Conservation (phyloP, 305 asterid genomes). For the Stenogyne calaminthoides region DNA sequence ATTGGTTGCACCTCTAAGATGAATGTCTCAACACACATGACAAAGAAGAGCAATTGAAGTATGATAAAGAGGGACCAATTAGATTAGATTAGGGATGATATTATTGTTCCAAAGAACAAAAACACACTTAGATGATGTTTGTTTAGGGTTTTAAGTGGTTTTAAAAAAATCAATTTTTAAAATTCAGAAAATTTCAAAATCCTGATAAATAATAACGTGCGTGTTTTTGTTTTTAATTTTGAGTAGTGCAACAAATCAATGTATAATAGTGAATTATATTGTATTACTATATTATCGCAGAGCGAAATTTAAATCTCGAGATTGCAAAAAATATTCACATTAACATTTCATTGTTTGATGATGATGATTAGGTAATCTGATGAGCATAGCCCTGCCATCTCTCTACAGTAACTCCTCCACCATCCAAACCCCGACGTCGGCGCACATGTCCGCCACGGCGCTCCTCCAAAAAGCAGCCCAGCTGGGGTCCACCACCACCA, state of each 20-base stretch:
- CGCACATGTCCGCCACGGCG: slow-evolving; percentile 83
- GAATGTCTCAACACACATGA: background rate
- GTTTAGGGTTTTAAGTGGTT: too few species aligned
- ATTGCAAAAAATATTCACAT: too few species aligned
- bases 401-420: slow-evolving; percentile 53
- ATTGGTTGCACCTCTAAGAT: background rate
- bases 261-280: too few species aligned
- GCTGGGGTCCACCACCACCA: slow-evolving; percentile 62
- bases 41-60: background rate
- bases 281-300: too few species aligned
- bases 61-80: background rate
- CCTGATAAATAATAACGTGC: too few species aligned
- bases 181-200: too few species aligned
- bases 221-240: too few species aligned
- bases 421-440: slow-evolving; percentile 29
- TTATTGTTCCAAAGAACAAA: too few species aligned
- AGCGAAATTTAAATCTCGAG: too few species aligned
- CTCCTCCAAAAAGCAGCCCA: slow-evolving; percentile 84
- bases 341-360: background rate
- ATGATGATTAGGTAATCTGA: slow-evolving; percentile 40
- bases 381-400: slow-evolving; percentile 56
- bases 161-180: too few species aligned
- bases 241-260: too few species aligned
- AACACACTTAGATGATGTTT: background rate
- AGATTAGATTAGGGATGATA: background rate